phyloP scores from a whole-genome alignment of 306 rosid genomes.

The Psophocarpus tetragonolobus region DNA sequence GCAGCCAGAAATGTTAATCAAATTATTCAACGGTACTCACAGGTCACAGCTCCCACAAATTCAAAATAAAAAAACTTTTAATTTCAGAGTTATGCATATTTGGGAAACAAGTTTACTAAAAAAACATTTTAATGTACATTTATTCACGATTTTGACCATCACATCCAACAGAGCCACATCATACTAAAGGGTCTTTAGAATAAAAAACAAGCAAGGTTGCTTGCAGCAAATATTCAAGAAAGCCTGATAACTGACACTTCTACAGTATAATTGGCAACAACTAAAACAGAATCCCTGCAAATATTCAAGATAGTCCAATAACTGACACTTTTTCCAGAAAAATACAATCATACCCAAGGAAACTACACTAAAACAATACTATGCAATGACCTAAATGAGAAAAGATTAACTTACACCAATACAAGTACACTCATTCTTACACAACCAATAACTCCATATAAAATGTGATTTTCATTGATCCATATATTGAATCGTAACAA shows the following conservation, averaged over 20 bases:
- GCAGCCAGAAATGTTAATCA: slow-evolving; percentile 43
- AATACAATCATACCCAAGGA: slow-evolving; percentile 27
- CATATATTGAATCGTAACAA: background rate
- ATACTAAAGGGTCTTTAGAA: slow-evolving; percentile 13
- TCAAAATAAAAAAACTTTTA: slow-evolving; percentile 9
- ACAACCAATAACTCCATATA: background rate
- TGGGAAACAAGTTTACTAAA: background rate
- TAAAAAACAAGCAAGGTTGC: background rate
- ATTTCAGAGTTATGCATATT: background rate
- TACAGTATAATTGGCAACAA: slow-evolving; percentile 6
- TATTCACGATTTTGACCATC: slow-evolving; percentile 8
- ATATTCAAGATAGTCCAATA: too few relatives aligned
- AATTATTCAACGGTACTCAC: slow-evolving; percentile 19
- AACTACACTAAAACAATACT: background rate
- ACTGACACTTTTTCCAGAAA: background rate
- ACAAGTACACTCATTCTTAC: background rate
- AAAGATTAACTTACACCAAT: background rate
- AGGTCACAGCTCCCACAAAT: slow-evolving; percentile 3
- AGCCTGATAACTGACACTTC: background rate
- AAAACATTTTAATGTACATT: background rate
- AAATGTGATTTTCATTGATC: background rate
- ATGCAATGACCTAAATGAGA: background rate
- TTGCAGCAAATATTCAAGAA: slow-evolving; percentile 22
- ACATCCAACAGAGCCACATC: background rate
- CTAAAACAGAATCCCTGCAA: background rate